Evolutionary conservation across 176 grass and related monocot genomes (phyloP), one percentile per base, ranked within the genome.

Genomic region (Lolium rigidum): DNA sequence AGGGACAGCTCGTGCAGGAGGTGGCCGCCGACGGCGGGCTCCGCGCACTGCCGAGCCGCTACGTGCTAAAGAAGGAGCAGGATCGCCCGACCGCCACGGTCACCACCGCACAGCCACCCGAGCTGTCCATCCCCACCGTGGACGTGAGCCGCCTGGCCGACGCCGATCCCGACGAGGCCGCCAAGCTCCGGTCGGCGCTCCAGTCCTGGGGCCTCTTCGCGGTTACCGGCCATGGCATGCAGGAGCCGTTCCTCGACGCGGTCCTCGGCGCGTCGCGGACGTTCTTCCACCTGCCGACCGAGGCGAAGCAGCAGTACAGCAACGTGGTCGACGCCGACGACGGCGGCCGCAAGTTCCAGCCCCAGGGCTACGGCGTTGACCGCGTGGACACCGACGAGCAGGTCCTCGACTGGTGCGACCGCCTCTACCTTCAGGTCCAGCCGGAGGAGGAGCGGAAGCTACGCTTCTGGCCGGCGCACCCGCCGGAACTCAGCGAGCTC

Each of bases 351-450:
- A 7, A 20, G 62, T 65, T 65, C 62, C 62, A 65, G 62, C 25
- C 24, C 5, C 90, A 94, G 59, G 92, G 92, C 2, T 94, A 94
- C 78, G 92, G 89, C 43, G 85, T 85, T 61, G 87, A 94, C 82
- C 80, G 75, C 82, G 84, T 94, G 51, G 85, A 64, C 66, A 80
- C 44, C 12, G 84, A 92, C 80, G 87, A 85, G 22, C 87, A 92
- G 57, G 68, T 82, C 9, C 54, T 94, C 7, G 92, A 92, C 81
- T 92, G 90, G 90, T 87, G 63, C 72, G 92, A 89, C 41, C 58
- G 90, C 0, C 66, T 92, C 5, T 94, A 89, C 80, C 92, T 94
- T 9, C 44, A 68, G 2, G 83, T 94, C 6, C 79, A 81, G 28
- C 86, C 89, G 0, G 92, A 91, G 51, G 79, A 77, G 2, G 16